Conservation (phyloP, 2,329 filamentous ascomycete species). For the Sporothrix pseudoabietina region DNA sequence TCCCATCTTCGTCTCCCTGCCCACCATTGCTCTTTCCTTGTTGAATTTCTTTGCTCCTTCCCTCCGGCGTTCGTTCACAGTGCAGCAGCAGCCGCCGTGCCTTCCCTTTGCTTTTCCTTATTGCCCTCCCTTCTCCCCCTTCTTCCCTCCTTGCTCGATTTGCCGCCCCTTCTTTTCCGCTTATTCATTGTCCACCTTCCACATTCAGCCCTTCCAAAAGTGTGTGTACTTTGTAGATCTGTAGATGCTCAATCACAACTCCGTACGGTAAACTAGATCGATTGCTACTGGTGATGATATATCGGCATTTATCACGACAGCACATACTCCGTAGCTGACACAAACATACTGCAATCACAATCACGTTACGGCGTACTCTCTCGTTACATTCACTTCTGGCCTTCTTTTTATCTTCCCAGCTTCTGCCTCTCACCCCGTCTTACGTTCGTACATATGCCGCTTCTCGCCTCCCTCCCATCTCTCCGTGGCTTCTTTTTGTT, state of each 20-base stretch:
- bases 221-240: background rate
- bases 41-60: background rate
- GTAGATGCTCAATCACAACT: background rate
- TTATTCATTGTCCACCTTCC: background rate
- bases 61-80: conserved; percentile 1
- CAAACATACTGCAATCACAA: background rate
- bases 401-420: no score
- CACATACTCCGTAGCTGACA: no score
- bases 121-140: background rate
- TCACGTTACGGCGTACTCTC: background rate
- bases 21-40: background rate
- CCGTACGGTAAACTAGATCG: background rate
- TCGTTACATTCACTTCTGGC: background rate
- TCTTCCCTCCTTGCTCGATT: background rate
- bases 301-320: no score
- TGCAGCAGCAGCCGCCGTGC: background rate
- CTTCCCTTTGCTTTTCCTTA: background rate
- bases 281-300: background rate
- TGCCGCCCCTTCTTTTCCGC: background rate
- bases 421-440: background rate
- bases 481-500: background rate
- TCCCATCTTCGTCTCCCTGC: conserved; percentile 11
- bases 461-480: background rate
- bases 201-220: background rate
- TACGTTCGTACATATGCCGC: no score